Evolutionary conservation across 306 rosid species (phyloP).

Genomic region (Pueraria montana): DNA sequence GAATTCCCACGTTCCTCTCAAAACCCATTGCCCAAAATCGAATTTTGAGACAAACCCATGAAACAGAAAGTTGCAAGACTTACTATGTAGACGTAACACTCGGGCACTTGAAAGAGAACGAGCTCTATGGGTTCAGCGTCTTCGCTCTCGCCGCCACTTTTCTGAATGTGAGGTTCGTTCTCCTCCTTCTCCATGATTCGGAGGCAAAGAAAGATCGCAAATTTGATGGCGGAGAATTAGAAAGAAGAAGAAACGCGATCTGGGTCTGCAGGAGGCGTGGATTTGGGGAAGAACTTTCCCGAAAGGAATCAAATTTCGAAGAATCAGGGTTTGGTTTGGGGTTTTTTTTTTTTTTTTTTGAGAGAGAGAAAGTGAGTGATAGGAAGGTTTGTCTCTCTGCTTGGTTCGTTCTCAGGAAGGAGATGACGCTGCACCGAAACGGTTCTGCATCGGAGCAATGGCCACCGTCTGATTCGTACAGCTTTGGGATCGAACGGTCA

Average conservation of each 20-base stretch:
- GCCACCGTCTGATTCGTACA: slow-evolving; percentile 39
- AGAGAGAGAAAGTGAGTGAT: slow-evolving; percentile 29
- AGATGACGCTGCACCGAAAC: slow-evolving; percentile 52
- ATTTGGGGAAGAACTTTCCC: slow-evolving; percentile 20
- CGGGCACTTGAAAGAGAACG: slow-evolving; percentile 92
- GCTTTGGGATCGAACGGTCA: slow-evolving; percentile 46
- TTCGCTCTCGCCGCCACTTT: slow-evolving; percentile 58
- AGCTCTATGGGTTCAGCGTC: slow-evolving; percentile 81
- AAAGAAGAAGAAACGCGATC: slow-evolving; percentile 31
- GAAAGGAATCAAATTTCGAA: slow-evolving; percentile 39
- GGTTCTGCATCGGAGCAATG: slow-evolving; percentile 30
- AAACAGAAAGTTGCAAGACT: slow-evolving; percentile 45
- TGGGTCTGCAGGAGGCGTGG: slow-evolving; percentile 23
- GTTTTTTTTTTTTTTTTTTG: not conserved
- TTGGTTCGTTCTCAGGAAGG: slow-evolving; percentile 49
- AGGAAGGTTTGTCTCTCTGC: slow-evolving; percentile 45
- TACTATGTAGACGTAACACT: slow-evolving; percentile 94
- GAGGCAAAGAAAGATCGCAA: slow-evolving; percentile 46
- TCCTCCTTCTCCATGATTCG: slow-evolving; percentile 70
- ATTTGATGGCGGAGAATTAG: slow-evolving; percentile 41
- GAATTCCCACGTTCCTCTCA: slow-evolving; percentile 13
- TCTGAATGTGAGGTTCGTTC: slow-evolving; percentile 55
- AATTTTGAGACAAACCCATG: slow-evolving; percentile 45
- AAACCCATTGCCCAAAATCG: slow-evolving; percentile 31
- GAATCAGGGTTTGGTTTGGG: slow-evolving; percentile 45